phyloP scores from a whole-genome alignment of 306 rosid genomes.

The Chamaecrista fasciculata region DNA sequence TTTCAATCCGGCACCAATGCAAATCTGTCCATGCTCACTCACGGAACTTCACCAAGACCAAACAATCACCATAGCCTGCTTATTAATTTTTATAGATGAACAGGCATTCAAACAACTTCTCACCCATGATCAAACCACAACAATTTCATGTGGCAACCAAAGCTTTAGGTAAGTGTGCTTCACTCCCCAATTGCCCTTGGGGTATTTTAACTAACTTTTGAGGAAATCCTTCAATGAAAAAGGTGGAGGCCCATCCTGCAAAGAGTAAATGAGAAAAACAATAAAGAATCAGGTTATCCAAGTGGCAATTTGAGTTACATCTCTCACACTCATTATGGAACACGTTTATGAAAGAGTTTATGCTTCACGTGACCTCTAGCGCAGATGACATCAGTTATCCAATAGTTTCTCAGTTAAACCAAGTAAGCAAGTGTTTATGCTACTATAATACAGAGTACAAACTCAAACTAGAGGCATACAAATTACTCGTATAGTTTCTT shows the following conservation, averaged over 20 bases:
- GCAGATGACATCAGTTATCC: neutral
- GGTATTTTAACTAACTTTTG: constrained; percentile 48
- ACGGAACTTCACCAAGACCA: constrained; percentile 29
- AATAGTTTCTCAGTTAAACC: too few relatives aligned
- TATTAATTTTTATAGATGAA: constrained; percentile 14
- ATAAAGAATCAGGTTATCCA: constrained; percentile 15
- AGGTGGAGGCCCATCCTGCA: constrained; percentile 63
- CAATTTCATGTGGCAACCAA: constrained; percentile 31
- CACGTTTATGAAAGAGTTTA: too few relatives aligned
- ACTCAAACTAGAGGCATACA: neutral
- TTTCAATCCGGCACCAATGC: constrained; percentile 16
- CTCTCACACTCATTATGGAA: neutral
- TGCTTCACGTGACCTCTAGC: constrained; percentile 1
- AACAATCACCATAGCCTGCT: constrained; percentile 29
- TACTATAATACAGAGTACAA: too few relatives aligned
- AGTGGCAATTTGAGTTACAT: neutral
- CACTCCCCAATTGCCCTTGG: constrained; percentile 21
- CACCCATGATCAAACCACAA: constrained; percentile 29
- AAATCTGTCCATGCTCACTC: constrained; percentile 16
- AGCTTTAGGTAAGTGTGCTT: constrained; percentile 27
- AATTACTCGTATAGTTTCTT: too few relatives aligned
- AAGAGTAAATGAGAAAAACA: constrained; percentile 19
- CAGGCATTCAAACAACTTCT: constrained; percentile 21
- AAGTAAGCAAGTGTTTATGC: too few relatives aligned
- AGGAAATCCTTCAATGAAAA: constrained; percentile 77